These are phyloP conservation scores for Phytophthora sansomeana DNA, from an alignment of 352 stramenopile genomes.

Conservation along the genomic window DNA sequence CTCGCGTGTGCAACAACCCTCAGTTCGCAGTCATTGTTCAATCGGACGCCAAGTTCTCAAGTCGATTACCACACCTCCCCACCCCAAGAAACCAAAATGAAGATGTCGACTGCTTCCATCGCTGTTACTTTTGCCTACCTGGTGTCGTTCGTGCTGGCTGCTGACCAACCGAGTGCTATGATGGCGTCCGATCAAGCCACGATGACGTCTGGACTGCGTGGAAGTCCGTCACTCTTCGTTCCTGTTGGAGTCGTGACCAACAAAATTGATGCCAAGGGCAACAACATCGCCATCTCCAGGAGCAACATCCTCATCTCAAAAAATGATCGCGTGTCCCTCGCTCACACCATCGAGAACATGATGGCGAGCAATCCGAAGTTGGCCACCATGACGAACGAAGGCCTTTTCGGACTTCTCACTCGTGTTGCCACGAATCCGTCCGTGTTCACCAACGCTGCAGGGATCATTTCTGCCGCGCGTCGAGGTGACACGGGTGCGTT, in stretches of 20 bases:
- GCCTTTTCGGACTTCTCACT: conserved; percentile 10
- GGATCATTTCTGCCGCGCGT: conserved; percentile 19
- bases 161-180: conserved; percentile 8
- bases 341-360: conserved; percentile 20
- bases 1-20: neutral
- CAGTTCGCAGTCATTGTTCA: neutral
- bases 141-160: conserved; percentile 7
- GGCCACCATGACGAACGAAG: conserved; percentile 9
- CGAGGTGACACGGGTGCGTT: conserved; percentile 15
- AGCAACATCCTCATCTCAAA: conserved; percentile 7
- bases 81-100: neutral
- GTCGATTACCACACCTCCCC: neutral
- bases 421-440: conserved; percentile 4
- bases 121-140: conserved; percentile 12
- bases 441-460: conserved; percentile 9
- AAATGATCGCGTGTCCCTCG: conserved; percentile 20
- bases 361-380: neutral
- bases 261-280: neutral
- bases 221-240: neutral
- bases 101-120: conserved; percentile 4
- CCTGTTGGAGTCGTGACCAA: neutral
- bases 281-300: neutral
- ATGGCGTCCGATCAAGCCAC: neutral
- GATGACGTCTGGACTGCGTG: neutral
- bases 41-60: neutral